Conservation (phyloP, 805 yeast species). For the Wickerhamomyces subpelliculosus region DNA sequence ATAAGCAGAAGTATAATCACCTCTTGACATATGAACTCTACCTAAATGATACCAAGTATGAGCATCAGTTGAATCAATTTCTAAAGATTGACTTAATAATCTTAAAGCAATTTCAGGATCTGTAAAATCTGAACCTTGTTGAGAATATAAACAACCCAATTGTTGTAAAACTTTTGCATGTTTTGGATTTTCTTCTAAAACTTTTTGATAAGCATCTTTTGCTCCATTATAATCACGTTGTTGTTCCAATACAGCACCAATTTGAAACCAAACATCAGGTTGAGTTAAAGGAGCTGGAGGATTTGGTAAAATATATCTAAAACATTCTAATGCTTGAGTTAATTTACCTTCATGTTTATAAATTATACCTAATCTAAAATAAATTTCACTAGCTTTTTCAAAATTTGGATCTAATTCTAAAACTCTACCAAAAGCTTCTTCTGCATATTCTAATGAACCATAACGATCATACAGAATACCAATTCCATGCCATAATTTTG, state of each 20-base stretch:
- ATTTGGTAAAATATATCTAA: conserved; percentile 79
- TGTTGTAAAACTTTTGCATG: conserved; percentile 96
- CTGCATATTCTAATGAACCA: conserved; percentile 95
- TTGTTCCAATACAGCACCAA: conserved; percentile 92
- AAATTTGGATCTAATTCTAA: conserved; percentile 93
- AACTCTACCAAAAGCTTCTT: conserved; percentile 95
- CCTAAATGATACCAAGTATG: conserved; percentile 97
- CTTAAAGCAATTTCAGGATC: conserved; percentile 80
- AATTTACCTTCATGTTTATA: conserved; percentile 92
- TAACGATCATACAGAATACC: conserved; percentile 95
- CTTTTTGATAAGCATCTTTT: conserved; percentile 91
- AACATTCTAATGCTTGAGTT: conserved; percentile 85
- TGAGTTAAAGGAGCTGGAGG: conserved; percentile 96
- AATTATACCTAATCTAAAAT: conserved; percentile 91
- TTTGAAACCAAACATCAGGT: conserved; percentile 98
- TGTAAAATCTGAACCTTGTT: conserved; percentile 57
- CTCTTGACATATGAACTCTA: conserved; percentile 93
- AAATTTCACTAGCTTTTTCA: conserved; percentile 93
- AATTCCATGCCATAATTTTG: conserved; percentile 97
- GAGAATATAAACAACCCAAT: conserved; percentile 89
- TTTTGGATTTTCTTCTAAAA: conserved; percentile 79
- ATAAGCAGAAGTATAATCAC: conserved; percentile 92
- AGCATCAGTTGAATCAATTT: conserved; percentile 85
- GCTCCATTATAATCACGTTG: conserved; percentile 90
- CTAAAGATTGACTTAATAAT: conserved; percentile 79